Conservation (phyloP, 768 basidiomycete genomes). For the Serendipita indica region DNA sequence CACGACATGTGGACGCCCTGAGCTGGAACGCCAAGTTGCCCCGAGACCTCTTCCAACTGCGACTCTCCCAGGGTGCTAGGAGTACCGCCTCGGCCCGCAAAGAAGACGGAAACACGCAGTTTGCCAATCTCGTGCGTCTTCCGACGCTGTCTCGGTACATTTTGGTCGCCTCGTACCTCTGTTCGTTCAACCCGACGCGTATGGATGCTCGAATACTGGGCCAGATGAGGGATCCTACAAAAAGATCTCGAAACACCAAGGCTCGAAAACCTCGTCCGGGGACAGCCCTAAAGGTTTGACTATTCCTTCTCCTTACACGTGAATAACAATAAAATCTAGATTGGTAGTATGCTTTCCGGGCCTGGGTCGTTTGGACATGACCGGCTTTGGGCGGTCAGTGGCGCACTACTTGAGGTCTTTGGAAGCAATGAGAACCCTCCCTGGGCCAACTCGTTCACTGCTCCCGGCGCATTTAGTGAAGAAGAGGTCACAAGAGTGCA, state of each 20-base stretch:
- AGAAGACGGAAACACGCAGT: not conserved
- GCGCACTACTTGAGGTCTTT: slow-evolving; percentile 52
- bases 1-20: not conserved
- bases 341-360: slow-evolving; percentile 65
- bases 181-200: slow-evolving; percentile 71
- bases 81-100: not conserved
- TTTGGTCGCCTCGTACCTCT: slow-evolving; percentile 61
- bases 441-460: slow-evolving; percentile 30
- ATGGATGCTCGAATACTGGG: slow-evolving; percentile 73
- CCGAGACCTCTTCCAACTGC: not conserved
- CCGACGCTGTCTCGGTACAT: slow-evolving; percentile 63
- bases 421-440: slow-evolving; percentile 25
- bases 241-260: slow-evolving; percentile 32
- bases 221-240: slow-evolving; percentile 48
- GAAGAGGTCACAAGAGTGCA: slow-evolving; percentile 52
- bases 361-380: slow-evolving; percentile 69
- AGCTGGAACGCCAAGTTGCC: not conserved
- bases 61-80: slow-evolving; percentile 20
- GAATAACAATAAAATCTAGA: slow-evolving; percentile 26
- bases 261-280: slow-evolving; percentile 26
- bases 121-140: not conserved
- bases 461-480: slow-evolving; percentile 57
- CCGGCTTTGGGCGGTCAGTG: slow-evolving; percentile 64
- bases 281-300: slow-evolving; percentile 32
- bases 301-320: slow-evolving; percentile 16